Base-by-base conservation (phyloP, 2,329 filamentous ascomycete genomes). In the Elsinoe arachidis region DNA sequence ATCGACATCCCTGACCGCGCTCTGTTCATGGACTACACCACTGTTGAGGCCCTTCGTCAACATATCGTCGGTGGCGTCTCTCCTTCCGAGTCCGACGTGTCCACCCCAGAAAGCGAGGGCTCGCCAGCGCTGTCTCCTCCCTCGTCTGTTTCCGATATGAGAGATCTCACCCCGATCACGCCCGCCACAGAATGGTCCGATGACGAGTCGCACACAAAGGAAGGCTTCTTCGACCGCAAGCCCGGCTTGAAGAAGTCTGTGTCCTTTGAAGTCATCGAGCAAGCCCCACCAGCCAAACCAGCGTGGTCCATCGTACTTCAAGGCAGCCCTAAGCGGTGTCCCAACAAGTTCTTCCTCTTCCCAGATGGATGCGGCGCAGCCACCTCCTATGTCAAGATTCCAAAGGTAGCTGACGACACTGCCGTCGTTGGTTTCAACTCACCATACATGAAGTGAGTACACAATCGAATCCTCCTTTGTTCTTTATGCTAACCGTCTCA, bases 391-490 rank as follows among this genome's bases (percentile, higher is more conserved):
- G 61, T 63, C 3, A 33, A 61, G 37, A 55, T 72, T 4, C 65
- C 71, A 1, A 58, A 61, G 1, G 69, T 81, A 14, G 70, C 72
- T 5, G 61, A 72, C 4, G 68, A 76, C 30, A 68, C 79, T 37
- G 75, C 74, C 2, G 73, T 82, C 9, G 80, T 76, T 67, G 81
- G 79, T 15, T 73, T 76, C 9, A 74, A 76, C 63, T 72, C 66
- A 46, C 74, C 74, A 3, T 76, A 66, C 63, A 64, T 73, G 63
- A 68, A 65, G 35, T 43, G 23, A 43, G 39, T 55, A 11, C 14
- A 15, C 7, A 23, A 2, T 23, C 33, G 2, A 5, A 14, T 55
- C 7, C n/a, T 33, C 14, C 33, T 11, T 5, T 5, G 11, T n/a
- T 2, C 17, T 26, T 12, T 14, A 14, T 30, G 17, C 49, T 53